Base-by-base conservation (phyloP, 169 alveolate genomes). In the Eimeria praecox region DNA sequence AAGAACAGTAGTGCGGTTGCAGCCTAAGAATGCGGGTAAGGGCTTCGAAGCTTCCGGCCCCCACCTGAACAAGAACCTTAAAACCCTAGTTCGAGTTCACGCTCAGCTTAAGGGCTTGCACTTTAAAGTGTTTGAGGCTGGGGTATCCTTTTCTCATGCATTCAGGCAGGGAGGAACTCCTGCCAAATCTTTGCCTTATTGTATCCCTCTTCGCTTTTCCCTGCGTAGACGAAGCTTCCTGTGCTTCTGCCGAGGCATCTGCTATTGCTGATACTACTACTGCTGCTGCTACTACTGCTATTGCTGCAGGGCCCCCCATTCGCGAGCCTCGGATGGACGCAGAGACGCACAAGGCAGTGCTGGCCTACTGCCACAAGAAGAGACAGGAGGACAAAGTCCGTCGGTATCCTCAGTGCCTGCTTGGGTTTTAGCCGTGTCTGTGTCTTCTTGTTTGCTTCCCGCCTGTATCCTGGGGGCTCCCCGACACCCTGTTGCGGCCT, bases 241-340 rank as follows among this genome's bases (percentile, higher is more conserved):
- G 27, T 44, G 62, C 9, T 44, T 22, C 30, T 59, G 92, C 80
- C 6, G 40, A 42, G 9, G 80, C 92, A n/a, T 38, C 56, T 44
- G 66, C 73, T 83, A 83, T 38, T 22, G 71, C 49, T 54, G n/a
- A n/a, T n/a, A n/a, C n/a, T n/a, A n/a, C 87, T 62, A 54, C 62
- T 80, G 92, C 27, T 33, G 75, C 54, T 38, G 33, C 88, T 38
- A 40, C 69, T 83, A 83, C 42, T 38, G 54, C 59, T 44, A 14
- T 9, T 24, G 46, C 52, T 73, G 78, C 78, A 92, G 99, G 99
- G 0, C 99, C 99, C 18, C 99, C 99, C 0, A 99, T 98, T 44
- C 98, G 99, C 75, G 99, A 99, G 95, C 99, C 99, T 9, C 97
- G 98, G 38, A 97, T 99, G 54, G 99, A 99, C 95, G 98, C 98